Evolutionary conservation across 1,284 basidiomycete genomes (phyloP).

Genomic region (Xerocomus nothofagi): DNA sequence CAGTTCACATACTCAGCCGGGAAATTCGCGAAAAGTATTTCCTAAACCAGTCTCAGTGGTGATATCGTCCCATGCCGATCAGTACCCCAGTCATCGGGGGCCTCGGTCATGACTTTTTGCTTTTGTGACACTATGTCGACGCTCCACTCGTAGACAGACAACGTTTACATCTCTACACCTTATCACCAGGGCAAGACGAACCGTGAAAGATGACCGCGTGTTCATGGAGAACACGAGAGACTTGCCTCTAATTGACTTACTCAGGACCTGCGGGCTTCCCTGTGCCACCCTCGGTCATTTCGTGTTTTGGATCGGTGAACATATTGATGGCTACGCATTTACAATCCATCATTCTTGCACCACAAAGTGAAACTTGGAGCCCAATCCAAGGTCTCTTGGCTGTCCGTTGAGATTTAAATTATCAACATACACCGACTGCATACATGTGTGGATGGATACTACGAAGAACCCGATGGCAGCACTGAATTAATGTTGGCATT

Average conservation of each 20-base stretch:
- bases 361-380: too few relatives aligned
- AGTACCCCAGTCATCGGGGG: too few relatives aligned
- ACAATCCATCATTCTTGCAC: not conserved
- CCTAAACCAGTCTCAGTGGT: conserved; percentile 38
- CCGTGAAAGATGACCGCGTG: not conserved
- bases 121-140: too few relatives aligned
- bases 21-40: conserved; percentile 67
- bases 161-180: too few relatives aligned
- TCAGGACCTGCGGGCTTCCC: too few relatives aligned
- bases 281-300: not conserved
- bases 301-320: not conserved
- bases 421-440: not conserved
- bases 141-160: too few relatives aligned
- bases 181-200: not conserved
- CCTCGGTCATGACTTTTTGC: too few relatives aligned
- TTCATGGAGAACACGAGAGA: not conserved
- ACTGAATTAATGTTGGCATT: not conserved
- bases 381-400: too few relatives aligned
- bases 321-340: too few relatives aligned
- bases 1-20: conserved; percentile 68
- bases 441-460: not conserved
- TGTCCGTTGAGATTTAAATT: not conserved
- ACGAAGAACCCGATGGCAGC: not conserved
- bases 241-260: not conserved
- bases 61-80: too few relatives aligned